Conservation (phyloP, 2,329 filamentous ascomycete genomes). For the Calonectria hawksworthii region DNA sequence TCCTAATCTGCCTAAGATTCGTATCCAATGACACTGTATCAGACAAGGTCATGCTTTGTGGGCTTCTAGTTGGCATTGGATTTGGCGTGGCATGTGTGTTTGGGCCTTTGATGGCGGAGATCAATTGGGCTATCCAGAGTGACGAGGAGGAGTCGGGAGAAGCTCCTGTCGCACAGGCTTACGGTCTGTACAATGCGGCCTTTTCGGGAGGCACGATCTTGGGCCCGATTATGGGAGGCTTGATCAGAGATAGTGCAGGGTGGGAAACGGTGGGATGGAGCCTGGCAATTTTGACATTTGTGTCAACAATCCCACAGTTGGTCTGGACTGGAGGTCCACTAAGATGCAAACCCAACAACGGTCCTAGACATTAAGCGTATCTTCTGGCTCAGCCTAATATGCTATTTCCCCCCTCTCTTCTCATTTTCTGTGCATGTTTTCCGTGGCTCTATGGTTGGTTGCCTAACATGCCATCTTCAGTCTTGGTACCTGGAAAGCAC, state of each 20-base stretch:
- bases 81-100: constrained; percentile 50
- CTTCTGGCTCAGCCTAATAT: not conserved
- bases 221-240: constrained; percentile 52
- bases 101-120: constrained; percentile 53
- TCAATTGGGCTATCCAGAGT: constrained; percentile 49
- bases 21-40: constrained; percentile 47
- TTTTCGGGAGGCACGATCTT: constrained; percentile 50
- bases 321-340: constrained; percentile 49
- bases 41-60: constrained; percentile 51
- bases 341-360: constrained; percentile 45
- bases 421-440: not conserved
- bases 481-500: not conserved
- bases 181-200: constrained; percentile 54
- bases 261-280: constrained; percentile 52
- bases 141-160: constrained; percentile 37
- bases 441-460: not conserved
- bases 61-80: constrained; percentile 49
- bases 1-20: constrained; percentile 51
- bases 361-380: not conserved
- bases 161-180: constrained; percentile 51
- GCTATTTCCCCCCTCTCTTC: not conserved
- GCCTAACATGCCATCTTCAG: not conserved
- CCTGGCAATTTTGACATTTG: constrained; percentile 46
- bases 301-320: constrained; percentile 45
- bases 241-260: constrained; percentile 50